A percentile compares a stretch with the other conserved stretches of the same genome.
phyloP scores from a whole-genome alignment of 331 rosid genomes.

The Prunus yedoensis region DNA sequence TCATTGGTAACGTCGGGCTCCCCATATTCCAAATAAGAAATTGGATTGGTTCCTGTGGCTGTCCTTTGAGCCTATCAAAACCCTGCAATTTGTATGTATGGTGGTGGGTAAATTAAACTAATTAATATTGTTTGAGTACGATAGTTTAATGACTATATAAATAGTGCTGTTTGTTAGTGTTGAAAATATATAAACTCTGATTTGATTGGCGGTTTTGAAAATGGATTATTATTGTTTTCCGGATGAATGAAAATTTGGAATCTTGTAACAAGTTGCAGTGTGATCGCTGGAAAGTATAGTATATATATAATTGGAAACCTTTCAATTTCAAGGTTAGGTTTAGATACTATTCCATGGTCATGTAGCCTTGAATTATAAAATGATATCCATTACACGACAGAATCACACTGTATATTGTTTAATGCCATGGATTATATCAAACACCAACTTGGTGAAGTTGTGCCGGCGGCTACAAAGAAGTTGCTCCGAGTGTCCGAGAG shows the following conservation, averaged over 20 bases:
- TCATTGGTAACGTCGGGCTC: background rate
- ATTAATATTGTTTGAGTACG: slow-evolving; percentile 1
- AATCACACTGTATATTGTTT: background rate
- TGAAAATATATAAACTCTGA: background rate
- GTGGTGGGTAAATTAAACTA: background rate
- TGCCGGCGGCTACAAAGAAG: slow-evolving; percentile 5
- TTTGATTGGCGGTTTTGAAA: slow-evolving; percentile 13
- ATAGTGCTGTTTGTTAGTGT: background rate
- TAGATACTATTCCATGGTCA: slow-evolving; percentile 8
- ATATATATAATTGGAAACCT: background rate
- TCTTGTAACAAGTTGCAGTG: slow-evolving; percentile 14
- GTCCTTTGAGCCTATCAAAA: background rate
- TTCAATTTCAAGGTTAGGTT: slow-evolving; percentile 5
- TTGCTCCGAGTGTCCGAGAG: background rate
- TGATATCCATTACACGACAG: background rate
- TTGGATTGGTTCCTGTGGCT: slow-evolving; percentile 9
- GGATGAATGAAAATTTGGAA: slow-evolving; percentile 1
- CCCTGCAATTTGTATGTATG: slow-evolving; percentile 7
- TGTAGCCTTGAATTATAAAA: background rate
- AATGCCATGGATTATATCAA: background rate
- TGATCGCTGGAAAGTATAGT: background rate
- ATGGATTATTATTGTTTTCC: background rate
- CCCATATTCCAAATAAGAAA: background rate
- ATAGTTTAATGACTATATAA: background rate
- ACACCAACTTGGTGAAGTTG: background rate